phyloP scores from a whole-genome alignment of 2,329 filamentous ascomycete genomes.

The Xylaria multiplex region DNA sequence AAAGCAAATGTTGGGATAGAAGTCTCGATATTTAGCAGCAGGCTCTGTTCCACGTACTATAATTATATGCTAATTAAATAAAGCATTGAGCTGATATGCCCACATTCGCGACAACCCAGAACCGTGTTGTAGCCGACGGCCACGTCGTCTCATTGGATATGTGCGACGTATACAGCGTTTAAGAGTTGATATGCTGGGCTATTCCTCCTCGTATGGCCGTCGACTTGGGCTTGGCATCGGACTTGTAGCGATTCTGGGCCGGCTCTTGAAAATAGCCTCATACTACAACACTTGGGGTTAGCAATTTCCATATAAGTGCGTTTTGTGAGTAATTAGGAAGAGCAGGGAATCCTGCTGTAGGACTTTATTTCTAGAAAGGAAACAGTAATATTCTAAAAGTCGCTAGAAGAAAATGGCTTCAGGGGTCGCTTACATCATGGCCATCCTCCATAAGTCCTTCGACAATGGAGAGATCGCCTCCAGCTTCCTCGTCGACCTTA shows the following conservation, averaged over 20 bases:
- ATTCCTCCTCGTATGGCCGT: conserved; percentile 7
- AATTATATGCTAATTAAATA: neutral
- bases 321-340: neutral
- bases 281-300: conserved; percentile 34
- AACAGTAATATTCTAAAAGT: neutral
- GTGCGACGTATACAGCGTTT: neutral
- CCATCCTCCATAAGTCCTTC: conserved; percentile 71
- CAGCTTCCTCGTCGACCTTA: conserved; percentile 58
- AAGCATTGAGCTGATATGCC: neutral
- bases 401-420: neutral
- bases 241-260: conserved; percentile 82
- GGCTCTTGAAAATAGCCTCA: conserved; percentile 85
- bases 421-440: conserved; percentile 58
- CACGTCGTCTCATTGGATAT: neutral
- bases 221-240: conserved; percentile 64
- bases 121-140: neutral
- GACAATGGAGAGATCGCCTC: conserved; percentile 45
- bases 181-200: neutral
- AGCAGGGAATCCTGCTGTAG: neutral
- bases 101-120: neutral
- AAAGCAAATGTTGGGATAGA: neutral
- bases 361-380: neutral
- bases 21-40: neutral
- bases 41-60: conserved; percentile 2
- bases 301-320: neutral